These are phyloP conservation scores for Podochytrium sp. DNA, from an alignment of 192 early-diverging fungal species.

Conservation along the genomic window DNA sequence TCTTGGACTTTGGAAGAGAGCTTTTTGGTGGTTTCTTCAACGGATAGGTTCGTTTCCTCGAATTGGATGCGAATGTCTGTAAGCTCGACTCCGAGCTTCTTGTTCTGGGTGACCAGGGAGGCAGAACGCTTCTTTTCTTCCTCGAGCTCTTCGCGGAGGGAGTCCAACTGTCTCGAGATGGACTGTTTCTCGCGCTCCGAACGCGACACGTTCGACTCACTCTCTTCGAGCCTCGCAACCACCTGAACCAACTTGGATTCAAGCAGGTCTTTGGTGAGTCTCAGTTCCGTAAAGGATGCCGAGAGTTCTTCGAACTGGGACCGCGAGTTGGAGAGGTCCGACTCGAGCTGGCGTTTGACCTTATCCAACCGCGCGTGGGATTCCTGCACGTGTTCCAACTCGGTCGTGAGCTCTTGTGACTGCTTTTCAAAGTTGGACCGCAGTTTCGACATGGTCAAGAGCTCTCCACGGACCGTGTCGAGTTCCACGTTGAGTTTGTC, in stretches of 20 bases:
- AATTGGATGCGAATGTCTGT: slow-evolving; percentile 68
- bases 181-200: slow-evolving; percentile 60
- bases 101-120: slow-evolving; percentile 45
- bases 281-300: slow-evolving; percentile 63
- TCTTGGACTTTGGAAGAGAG: slow-evolving; percentile 63
- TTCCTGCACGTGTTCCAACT: slow-evolving; percentile 55
- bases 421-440: slow-evolving; percentile 51
- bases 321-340: slow-evolving; percentile 40
- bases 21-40: slow-evolving; percentile 54
- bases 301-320: slow-evolving; percentile 56
- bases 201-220: slow-evolving; percentile 52
- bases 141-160: slow-evolving; percentile 57
- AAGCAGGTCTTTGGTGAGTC: slow-evolving; percentile 62
- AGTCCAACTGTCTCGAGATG: slow-evolving; percentile 43
- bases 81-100: slow-evolving; percentile 51
- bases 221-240: slow-evolving; percentile 59
- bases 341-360: slow-evolving; percentile 45
- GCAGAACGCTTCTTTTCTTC: slow-evolving; percentile 49
- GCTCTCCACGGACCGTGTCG: slow-evolving; percentile 48
- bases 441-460: slow-evolving; percentile 33
- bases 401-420: slow-evolving; percentile 36
- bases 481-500: slow-evolving; percentile 56
- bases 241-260: slow-evolving; percentile 68
- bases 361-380: slow-evolving; percentile 42
- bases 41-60: slow-evolving; percentile 62